A percentile compares a stretch with the other conserved stretches of the same genome.
Evolutionary conservation across 2,329 filamentous ascomycete species (phyloP).

Genomic region (Xylaria multiplex): DNA sequence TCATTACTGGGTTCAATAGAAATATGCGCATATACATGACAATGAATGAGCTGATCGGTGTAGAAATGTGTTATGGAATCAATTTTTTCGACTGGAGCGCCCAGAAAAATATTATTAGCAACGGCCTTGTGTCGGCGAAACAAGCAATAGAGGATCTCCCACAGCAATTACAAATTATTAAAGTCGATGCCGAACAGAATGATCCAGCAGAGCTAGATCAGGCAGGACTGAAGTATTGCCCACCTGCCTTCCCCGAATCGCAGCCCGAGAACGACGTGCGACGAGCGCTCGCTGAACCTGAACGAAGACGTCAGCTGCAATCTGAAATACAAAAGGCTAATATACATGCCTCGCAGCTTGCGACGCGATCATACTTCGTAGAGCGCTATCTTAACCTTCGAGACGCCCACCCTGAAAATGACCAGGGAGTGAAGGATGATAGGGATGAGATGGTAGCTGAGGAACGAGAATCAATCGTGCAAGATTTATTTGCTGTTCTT

Average conservation of each 20-base stretch:
- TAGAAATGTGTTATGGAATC: conserved; percentile 84
- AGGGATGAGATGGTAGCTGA: conserved; percentile 71
- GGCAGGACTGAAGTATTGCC: conserved; percentile 62
- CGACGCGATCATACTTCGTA: conserved; percentile 84
- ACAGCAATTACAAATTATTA: conserved; percentile 69
- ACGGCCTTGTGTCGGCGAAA: conserved; percentile 77
- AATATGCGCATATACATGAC: conserved; percentile 82
- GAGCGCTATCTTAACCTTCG: conserved; percentile 85
- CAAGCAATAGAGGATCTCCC: conserved; percentile 74
- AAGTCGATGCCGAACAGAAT: conserved; percentile 53
- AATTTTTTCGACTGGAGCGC: conserved; percentile 79
- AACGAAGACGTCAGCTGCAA: conserved; percentile 69
- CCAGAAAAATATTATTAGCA: conserved; percentile 78
- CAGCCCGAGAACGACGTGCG: conserved; percentile 62
- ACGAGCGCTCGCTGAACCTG: conserved; percentile 59
- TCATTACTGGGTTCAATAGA: conserved; percentile 82
- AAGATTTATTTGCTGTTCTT: conserved; percentile 79
- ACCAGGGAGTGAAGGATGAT: conserved; percentile 47
- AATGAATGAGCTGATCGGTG: conserved; percentile 80
- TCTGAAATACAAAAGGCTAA: conserved; percentile 94
- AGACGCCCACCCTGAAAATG: conserved; percentile 64
- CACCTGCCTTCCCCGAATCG: conserved; percentile 59
- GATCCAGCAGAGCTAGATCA: conserved; percentile 51
- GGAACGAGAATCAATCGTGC: conserved; percentile 84
- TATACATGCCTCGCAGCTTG: conserved; percentile 83